These are phyloP conservation scores for Papiliotrema flavescens DNA, from an alignment of 1,284 basidiomycete species.

Conservation along the genomic window DNA sequence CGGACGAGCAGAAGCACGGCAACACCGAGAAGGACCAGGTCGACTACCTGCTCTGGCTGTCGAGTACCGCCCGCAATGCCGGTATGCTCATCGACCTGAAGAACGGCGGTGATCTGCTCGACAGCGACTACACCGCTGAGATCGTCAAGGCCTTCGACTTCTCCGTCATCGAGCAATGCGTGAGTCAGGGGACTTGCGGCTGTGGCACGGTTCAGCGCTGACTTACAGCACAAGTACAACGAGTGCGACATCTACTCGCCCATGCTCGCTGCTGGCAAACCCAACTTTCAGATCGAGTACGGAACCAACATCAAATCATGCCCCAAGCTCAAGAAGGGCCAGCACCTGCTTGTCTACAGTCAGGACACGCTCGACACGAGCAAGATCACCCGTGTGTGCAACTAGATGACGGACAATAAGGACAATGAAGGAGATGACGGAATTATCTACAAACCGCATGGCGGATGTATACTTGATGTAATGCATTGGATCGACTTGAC, in stretches of 20 bases:
- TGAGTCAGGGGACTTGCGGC: conserved; percentile 9
- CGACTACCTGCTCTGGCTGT: conserved; percentile 37
- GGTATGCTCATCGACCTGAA: conserved; percentile 35
- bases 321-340: conserved; percentile 9
- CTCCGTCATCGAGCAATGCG: conserved; percentile 27
- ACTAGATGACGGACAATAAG: neutral
- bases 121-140: conserved; percentile 11
- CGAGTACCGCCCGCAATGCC: conserved; percentile 18
- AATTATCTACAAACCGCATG: too few relatives aligned
- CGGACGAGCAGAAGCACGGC: conserved; percentile 16
- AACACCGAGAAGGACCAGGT: conserved; percentile 27
- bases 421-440: too few relatives aligned
- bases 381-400: conserved; percentile 14
- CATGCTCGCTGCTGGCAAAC: conserved; percentile 28
- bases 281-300: conserved; percentile 35
- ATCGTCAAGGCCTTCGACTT: conserved; percentile 24
- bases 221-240: conserved; percentile 14
- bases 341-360: conserved; percentile 17
- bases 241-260: conserved; percentile 27
- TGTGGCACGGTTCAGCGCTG: neutral
- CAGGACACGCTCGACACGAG: conserved; percentile 11
- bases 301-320: conserved; percentile 10
- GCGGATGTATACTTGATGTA: too few relatives aligned
- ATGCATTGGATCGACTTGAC: too few relatives aligned
- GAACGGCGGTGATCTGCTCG: conserved; percentile 33